Base-by-base conservation (phyloP, 2,329 filamentous ascomycete species). In the Aspergillus phoenicis region DNA sequence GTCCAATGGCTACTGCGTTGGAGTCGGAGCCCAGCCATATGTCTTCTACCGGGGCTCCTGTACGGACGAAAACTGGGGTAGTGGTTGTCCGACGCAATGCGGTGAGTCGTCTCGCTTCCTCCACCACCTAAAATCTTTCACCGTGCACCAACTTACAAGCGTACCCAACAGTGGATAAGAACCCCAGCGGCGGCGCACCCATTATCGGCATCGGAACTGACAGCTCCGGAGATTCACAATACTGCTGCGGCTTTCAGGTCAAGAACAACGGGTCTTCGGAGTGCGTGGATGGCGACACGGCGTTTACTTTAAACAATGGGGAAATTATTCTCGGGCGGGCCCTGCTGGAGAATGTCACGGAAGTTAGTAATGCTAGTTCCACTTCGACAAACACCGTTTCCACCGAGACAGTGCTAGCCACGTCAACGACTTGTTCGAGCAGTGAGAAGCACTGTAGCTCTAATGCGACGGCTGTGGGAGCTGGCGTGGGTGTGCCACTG, bases 171-270 rank as follows among this genome's bases (percentile, higher is more conserved):
- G 56, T 51, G n/a, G 52, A 58, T 36, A 51, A 39, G 8, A 47
- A 38, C 24, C 49, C 56, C 13, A 38, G 43, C 30, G 36, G 38
- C 33, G 36, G 51, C 45, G 56, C 56, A 13, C 56, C 47, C 22
- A 58, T 58, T n/a, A 52, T 41, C 33, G 41, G 56, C 13, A 26
- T 58, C 7, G 56, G 56, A 2, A 11, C 38, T 2, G 41, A 58
- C 43, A 36, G 28, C 30, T 36, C 49, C 36, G 56, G 56, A 8
- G 22, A 48, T 33, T 36, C 56, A 4, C 28, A 51, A 36, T 58
- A 58, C 45, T 58, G 56, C 56, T 58, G 56, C 20, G 56, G 47
- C 17, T 58, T 51, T 30, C 55, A 57, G 17, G 33, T 17, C 28
- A 48, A 22, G 33, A 33, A 49, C 10, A 58, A 48, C 24, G 41